Conservation (phyloP, 176 grass and related monocot species). For the Triticum turgidum region DNA sequence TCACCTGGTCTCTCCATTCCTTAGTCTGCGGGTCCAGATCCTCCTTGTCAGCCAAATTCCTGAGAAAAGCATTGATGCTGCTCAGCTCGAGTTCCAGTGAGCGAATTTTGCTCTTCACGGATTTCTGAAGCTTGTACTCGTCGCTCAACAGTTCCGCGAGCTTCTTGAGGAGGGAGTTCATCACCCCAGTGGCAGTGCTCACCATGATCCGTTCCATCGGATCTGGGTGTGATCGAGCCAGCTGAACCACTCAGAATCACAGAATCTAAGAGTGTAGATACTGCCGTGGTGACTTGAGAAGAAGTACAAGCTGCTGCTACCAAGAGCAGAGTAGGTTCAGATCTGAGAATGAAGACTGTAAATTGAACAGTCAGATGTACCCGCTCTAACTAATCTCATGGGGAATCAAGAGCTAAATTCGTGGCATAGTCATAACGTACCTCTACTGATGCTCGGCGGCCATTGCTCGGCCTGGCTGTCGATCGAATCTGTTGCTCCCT, state of each 20-base stretch:
- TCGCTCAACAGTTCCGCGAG: not conserved
- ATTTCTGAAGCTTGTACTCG: slow-evolving; percentile 13
- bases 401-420: not conserved
- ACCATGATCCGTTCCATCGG: slow-evolving; percentile 21
- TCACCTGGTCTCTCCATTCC: slow-evolving; percentile 18
- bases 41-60: slow-evolving; percentile 12
- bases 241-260: no score
- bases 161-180: not conserved
- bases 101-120: not conserved
- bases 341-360: not conserved
- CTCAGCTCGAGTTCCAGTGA: slow-evolving; percentile 3
- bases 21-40: slow-evolving; percentile 20
- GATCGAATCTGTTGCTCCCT: not conserved
- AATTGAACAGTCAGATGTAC: not conserved
- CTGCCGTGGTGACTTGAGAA: no score
- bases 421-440: not conserved
- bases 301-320: not conserved
- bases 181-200: slow-evolving; percentile 6
- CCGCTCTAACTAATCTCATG: not conserved
- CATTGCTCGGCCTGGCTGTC: not conserved
- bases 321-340: not conserved
- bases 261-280: no score
- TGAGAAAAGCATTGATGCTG: slow-evolving; percentile 12
- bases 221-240: not conserved
- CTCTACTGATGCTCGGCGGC: not conserved